A percentile compares a stretch with the other conserved stretches of the same genome.
These are phyloP conservation scores for Magnaporthales sp. DNA, from an alignment of 2,329 filamentous ascomycete species.

Conservation along the genomic window DNA sequence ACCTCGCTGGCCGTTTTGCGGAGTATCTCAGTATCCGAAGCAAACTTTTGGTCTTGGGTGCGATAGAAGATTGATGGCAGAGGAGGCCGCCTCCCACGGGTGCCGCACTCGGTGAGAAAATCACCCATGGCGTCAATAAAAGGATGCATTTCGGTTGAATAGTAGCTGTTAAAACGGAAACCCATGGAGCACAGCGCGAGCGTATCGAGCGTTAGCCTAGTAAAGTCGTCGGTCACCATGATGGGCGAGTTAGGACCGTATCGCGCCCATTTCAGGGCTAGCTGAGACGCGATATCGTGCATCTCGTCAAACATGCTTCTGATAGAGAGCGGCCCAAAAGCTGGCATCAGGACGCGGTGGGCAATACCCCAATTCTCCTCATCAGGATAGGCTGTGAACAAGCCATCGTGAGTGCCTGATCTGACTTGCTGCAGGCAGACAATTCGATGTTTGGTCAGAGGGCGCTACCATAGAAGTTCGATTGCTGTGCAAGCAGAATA, in stretches of 20 bases:
- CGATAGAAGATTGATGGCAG: slow-evolving; percentile 17
- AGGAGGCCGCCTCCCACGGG: slow-evolving; percentile 17
- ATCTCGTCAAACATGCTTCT: slow-evolving; percentile 3
- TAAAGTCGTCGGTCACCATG: slow-evolving; percentile 43
- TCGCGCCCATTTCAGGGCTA: slow-evolving; percentile 2
- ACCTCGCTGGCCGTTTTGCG: slow-evolving; percentile 7
- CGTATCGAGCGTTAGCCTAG: slow-evolving; percentile 62
- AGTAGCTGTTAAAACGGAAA: slow-evolving; percentile 70
- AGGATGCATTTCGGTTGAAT: slow-evolving; percentile 56
- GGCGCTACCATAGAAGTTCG: not conserved
- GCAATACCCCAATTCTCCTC: not conserved
- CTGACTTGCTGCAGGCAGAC: not conserved
- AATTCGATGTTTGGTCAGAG: not conserved
- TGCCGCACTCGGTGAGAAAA: not conserved
- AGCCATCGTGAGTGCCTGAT: not conserved
- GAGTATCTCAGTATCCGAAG: slow-evolving; percentile 8
- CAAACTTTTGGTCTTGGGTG: slow-evolving; percentile 4
- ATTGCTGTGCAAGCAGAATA: not conserved
- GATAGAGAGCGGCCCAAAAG: not conserved
- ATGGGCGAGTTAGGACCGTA: not conserved
- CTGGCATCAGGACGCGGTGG: not conserved
- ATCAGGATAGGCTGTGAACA: not conserved
- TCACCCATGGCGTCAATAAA: slow-evolving; percentile 44
- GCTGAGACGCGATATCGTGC: not conserved
- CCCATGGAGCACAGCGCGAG: slow-evolving; percentile 63